Conservation (phyloP, 768 basidiomycete species). For the Mycena haematopus region DNA sequence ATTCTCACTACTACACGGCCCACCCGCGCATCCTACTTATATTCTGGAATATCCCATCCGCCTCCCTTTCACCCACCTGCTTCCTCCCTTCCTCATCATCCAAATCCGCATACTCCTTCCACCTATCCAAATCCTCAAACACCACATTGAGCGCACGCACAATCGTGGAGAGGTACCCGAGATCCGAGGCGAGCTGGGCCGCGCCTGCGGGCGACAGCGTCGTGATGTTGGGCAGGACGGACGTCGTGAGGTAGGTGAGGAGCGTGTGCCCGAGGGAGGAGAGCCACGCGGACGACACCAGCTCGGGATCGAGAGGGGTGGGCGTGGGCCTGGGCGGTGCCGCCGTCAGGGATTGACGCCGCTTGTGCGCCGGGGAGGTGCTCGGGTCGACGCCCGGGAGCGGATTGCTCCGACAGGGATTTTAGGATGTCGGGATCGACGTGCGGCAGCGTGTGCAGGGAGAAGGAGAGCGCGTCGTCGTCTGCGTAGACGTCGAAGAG, state of each 20-base stretch:
- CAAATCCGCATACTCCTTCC: slow-evolving; percentile 75
- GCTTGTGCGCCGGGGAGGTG: slow-evolving; percentile 43
- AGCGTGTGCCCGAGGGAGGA: slow-evolving; percentile 86
- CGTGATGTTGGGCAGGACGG: slow-evolving; percentile 75
- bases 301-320: slow-evolving; percentile 66
- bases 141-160: slow-evolving; percentile 91
- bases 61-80: slow-evolving; percentile 15
- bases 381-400: slow-evolving; percentile 35
- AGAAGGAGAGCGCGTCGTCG: slow-evolving; percentile 90
- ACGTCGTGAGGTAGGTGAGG: slow-evolving; percentile 71
- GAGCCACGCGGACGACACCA: slow-evolving; percentile 90
- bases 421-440: slow-evolving; percentile 63
- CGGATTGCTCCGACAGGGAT: slow-evolving; percentile 49
- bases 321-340: slow-evolving; percentile 41
- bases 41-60: slow-evolving; percentile 18
- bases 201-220: slow-evolving; percentile 70
- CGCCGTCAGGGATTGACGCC: slow-evolving; percentile 48
- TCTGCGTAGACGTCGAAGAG: slow-evolving; percentile 94
- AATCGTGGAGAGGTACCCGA: slow-evolving; percentile 91
- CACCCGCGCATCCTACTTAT: slow-evolving; percentile 26
- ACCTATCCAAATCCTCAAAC: slow-evolving; percentile 76
- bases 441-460: slow-evolving; percentile 81
- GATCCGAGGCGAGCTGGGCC: slow-evolving; percentile 84
- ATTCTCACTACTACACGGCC: not conserved
- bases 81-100: slow-evolving; percentile 57